A percentile compares a stretch with the other conserved stretches of the same genome.
Evolutionary conservation across 108 stramenopile species (phyloP).

Genomic region (Parietichytrium sp.): DNA sequence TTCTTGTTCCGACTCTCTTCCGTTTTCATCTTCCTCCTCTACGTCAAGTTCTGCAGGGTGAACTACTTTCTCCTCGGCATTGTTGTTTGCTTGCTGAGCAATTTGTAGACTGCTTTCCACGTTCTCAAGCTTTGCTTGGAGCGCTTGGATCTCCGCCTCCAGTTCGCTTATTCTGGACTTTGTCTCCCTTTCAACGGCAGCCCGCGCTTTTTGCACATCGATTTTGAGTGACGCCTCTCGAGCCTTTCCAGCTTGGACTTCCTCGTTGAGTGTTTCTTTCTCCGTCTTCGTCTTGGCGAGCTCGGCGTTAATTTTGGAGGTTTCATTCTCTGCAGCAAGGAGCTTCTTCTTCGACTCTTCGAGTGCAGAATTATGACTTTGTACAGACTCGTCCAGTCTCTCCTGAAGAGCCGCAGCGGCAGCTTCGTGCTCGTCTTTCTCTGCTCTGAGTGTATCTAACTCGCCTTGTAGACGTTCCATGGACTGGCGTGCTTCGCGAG

Average conservation of each 20-base stretch:
- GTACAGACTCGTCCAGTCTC: not conserved
- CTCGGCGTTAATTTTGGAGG: too few species aligned
- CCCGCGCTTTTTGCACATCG: too few species aligned
- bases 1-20: not conserved
- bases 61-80: not conserved
- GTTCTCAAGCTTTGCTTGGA: too few species aligned
- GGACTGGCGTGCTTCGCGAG: not conserved
- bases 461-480: not conserved
- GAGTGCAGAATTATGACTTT: not conserved
- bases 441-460: not conserved
- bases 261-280: not conserved
- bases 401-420: not conserved
- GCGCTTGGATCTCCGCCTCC: too few species aligned
- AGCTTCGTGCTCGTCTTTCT: not conserved
- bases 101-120: not conserved
- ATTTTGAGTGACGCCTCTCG: not conserved
- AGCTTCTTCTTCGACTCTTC: not conserved
- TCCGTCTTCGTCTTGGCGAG: too few species aligned
- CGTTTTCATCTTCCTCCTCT: not conserved
- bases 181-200: not conserved
- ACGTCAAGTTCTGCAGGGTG: not conserved
- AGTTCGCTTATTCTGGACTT: not conserved
- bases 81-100: not conserved
- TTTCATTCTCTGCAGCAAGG: not conserved
- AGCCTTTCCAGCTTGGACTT: not conserved